Conservation (phyloP, 306 rosid genomes). For the Quercus suber region DNA sequence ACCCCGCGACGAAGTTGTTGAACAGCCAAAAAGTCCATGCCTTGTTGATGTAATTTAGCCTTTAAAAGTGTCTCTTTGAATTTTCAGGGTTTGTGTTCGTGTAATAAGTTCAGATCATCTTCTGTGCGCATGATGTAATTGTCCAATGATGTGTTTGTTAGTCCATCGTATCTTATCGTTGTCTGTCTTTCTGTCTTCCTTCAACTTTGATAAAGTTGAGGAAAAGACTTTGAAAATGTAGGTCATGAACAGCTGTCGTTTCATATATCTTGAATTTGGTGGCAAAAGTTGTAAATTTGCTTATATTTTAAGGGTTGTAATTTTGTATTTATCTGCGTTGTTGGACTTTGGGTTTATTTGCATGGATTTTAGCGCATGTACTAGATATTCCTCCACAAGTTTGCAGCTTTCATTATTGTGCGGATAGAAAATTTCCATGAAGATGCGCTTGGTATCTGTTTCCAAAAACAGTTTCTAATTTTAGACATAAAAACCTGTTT, state of each 20-base stretch:
- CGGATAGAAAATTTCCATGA: not conserved
- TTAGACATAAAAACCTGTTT: too few species aligned
- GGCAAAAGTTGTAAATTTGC: not conserved
- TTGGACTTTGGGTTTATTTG: slow-evolving; percentile 29
- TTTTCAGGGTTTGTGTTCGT: slow-evolving; percentile 30
- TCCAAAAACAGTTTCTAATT: too few species aligned
- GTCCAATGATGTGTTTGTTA: slow-evolving; percentile 17
- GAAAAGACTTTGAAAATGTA: slow-evolving; percentile 32
- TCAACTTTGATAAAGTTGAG: slow-evolving; percentile 14
- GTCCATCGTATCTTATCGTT: slow-evolving; percentile 24
- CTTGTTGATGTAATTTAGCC: slow-evolving; percentile 33
- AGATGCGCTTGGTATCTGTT: too few species aligned
- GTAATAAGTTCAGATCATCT: slow-evolving; percentile 38
- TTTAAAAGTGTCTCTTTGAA: slow-evolving; percentile 21
- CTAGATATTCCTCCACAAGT: slow-evolving; percentile 39
- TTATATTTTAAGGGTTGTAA: too few species aligned
- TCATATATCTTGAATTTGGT: slow-evolving; percentile 11
- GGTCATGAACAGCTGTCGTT: slow-evolving; percentile 5
- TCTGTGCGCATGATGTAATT: slow-evolving; percentile 30
- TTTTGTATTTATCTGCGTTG: too few species aligned
- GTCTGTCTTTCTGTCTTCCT: slow-evolving; percentile 2
- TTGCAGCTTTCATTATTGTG: slow-evolving; percentile 27
- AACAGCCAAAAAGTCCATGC: slow-evolving; percentile 11
- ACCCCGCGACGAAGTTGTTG: slow-evolving; percentile 67
- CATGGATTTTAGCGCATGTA: slow-evolving; percentile 68